Evolutionary conservation across 2,329 filamentous ascomycete species (phyloP).

Genomic region (Calonectria crousiana): DNA sequence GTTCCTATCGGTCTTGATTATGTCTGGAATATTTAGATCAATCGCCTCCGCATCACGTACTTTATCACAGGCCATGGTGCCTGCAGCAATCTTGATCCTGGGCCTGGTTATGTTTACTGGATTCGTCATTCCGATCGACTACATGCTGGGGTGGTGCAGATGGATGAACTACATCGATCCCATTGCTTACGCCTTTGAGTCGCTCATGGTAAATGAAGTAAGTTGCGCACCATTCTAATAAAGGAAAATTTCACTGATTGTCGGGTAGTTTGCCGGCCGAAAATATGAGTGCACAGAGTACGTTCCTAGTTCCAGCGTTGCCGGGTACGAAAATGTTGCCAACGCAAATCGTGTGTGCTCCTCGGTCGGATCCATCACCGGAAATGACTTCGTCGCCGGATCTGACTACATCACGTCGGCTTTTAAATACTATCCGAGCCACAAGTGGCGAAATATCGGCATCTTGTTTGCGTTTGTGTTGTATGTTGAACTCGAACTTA

Average conservation of each 20-base stretch:
- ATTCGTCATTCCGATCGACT: constrained; percentile 72
- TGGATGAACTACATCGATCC: constrained; percentile 89
- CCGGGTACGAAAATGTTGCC: constrained; percentile 41
- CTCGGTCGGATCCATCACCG: constrained; percentile 59
- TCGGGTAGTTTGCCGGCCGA: constrained; percentile 69
- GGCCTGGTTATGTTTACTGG: constrained; percentile 76
- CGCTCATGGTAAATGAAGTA: constrained; percentile 81
- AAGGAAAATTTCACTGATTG: not conserved
- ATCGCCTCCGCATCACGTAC: constrained; percentile 43
- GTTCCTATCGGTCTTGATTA: constrained; percentile 77
- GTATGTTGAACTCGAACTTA: not conserved
- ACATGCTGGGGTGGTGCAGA: constrained; percentile 84
- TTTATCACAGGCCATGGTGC: constrained; percentile 44
- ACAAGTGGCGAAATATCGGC: constrained; percentile 79
- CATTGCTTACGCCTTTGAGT: constrained; percentile 83
- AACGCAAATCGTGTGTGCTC: constrained; percentile 56
- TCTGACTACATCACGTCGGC: constrained; percentile 58
- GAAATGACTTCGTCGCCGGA: constrained; percentile 59
- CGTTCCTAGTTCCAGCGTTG: constrained; percentile 52
- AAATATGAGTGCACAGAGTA: constrained; percentile 65
- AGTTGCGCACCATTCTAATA: not conserved
- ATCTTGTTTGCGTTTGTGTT: constrained; percentile 72
- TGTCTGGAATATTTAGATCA: constrained; percentile 72
- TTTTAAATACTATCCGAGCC: constrained; percentile 65
- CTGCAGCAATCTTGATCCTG: constrained; percentile 42